Evolutionary conservation across 331 rosid genomes (phyloP).

Genomic region (Quercus phellos): DNA sequence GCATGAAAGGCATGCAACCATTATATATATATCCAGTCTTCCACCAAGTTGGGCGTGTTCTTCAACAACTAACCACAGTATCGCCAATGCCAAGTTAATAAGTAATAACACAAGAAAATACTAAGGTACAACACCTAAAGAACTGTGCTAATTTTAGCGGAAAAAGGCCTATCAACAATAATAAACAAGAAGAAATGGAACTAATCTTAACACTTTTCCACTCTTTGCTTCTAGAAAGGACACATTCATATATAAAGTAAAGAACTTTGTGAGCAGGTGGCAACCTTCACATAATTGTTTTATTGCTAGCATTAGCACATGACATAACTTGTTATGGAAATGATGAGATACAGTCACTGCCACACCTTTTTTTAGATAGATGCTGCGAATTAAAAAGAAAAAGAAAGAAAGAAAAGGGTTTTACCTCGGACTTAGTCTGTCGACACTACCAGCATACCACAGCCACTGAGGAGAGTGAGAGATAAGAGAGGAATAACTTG

Average conservation of each 20-base stretch:
- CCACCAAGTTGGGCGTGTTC: not conserved
- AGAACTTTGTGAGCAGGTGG: not conserved
- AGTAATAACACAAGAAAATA: not conserved
- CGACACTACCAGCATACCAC: not conserved
- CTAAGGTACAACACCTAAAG: too few relatives aligned
- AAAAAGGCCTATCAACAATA: not conserved
- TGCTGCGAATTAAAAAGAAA: not conserved
- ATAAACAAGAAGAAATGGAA: not conserved
- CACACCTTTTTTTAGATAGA: not conserved
- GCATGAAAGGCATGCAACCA: slow-evolving; percentile 40
- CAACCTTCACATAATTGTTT: not conserved
- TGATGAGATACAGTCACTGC: too few relatives aligned
- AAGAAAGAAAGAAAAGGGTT: not conserved
- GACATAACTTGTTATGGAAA: not conserved
- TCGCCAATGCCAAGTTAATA: not conserved
- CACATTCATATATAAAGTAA: not conserved
- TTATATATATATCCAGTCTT: slow-evolving; percentile 19
- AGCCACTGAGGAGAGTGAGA: not conserved
- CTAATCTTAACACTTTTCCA: not conserved
- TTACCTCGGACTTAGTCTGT: not conserved
- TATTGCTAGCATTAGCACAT: not conserved
- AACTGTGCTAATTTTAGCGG: not conserved
- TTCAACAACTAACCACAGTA: not conserved
- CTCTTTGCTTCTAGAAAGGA: not conserved
- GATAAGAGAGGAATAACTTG: not conserved